Conservation (phyloP, 257 asterid species). For the Scutellaria barbata region DNA sequence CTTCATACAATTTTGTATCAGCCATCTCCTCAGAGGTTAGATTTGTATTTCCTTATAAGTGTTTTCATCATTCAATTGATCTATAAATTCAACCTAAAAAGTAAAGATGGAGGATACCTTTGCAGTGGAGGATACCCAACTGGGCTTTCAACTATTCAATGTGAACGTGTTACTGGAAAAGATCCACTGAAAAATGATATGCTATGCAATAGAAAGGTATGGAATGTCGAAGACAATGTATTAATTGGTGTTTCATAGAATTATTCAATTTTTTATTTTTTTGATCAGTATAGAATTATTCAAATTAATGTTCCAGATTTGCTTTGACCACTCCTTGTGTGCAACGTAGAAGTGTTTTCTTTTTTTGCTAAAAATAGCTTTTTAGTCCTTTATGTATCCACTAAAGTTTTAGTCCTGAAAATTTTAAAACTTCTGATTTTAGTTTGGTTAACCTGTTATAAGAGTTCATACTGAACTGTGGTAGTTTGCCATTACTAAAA, state of each 20-base stretch:
- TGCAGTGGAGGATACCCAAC: slow-evolving; percentile 70
- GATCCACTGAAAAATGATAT: slow-evolving; percentile 57
- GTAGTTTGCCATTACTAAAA: no score
- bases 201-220: slow-evolving; percentile 74
- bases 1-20: slow-evolving; percentile 85
- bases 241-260: slow-evolving; percentile 8
- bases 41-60: slow-evolving; percentile 23
- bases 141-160: slow-evolving; percentile 82
- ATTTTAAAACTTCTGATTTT: no score
- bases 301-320: slow-evolving; percentile 24
- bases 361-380: no score
- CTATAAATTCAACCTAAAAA: slow-evolving; percentile 33
- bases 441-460: no score
- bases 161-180: slow-evolving; percentile 87
- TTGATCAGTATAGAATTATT: slow-evolving; percentile 19
- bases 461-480: no score
- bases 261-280: no score
- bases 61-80: slow-evolving; percentile 22
- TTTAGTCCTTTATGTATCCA: no score
- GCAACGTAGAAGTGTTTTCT: no score
- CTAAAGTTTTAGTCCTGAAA: no score
- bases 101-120: slow-evolving; percentile 39
- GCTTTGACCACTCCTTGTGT: slow-evolving; percentile 15
- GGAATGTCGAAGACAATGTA: slow-evolving; percentile 28
- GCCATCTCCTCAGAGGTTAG: slow-evolving; percentile 78